Evolutionary conservation across 768 basidiomycete species (phyloP).

Genomic region (Boletellus sp.): DNA sequence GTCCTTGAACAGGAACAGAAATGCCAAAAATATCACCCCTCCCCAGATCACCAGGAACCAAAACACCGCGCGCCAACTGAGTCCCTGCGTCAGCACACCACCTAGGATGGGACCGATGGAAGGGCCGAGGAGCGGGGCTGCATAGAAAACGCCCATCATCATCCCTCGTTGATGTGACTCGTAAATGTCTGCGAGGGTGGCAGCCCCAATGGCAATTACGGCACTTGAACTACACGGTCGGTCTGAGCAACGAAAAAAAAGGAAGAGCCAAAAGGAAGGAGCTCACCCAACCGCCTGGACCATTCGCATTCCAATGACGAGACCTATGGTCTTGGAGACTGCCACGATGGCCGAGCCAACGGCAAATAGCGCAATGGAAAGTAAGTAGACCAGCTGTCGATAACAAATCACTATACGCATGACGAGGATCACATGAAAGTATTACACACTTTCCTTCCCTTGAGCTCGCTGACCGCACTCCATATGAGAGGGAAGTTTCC

Average conservation of each 20-base stretch:
- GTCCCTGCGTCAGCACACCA: constrained; percentile 60
- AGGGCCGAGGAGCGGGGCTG: constrained; percentile 74
- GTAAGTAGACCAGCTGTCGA: constrained; percentile 50
- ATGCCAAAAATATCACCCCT: constrained; percentile 50
- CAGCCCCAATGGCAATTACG: constrained; percentile 61
- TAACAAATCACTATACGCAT: not conserved
- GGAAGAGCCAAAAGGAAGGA: constrained; percentile 65
- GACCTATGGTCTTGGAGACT: constrained; percentile 48
- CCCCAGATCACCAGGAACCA: constrained; percentile 75
- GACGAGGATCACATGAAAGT: not conserved
- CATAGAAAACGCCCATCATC: constrained; percentile 80
- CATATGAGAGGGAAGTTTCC: constrained; percentile 45
- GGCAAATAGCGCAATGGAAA: constrained; percentile 50
- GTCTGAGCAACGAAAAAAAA: not conserved
- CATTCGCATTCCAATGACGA: constrained; percentile 64
- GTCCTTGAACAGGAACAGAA: constrained; percentile 73
- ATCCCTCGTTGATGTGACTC: constrained; percentile 72
- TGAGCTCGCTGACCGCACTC: constrained; percentile 45
- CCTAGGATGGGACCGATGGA: constrained; percentile 68
- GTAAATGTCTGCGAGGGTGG: constrained; percentile 76
- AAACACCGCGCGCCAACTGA: constrained; percentile 80
- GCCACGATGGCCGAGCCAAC: constrained; percentile 59
- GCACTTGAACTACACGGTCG: constrained; percentile 51
- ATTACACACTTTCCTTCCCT: constrained; percentile 60
- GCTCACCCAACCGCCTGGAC: constrained; percentile 63